Conservation (phyloP, 805 yeast species). For the Wickerhamiella azyma region DNA sequence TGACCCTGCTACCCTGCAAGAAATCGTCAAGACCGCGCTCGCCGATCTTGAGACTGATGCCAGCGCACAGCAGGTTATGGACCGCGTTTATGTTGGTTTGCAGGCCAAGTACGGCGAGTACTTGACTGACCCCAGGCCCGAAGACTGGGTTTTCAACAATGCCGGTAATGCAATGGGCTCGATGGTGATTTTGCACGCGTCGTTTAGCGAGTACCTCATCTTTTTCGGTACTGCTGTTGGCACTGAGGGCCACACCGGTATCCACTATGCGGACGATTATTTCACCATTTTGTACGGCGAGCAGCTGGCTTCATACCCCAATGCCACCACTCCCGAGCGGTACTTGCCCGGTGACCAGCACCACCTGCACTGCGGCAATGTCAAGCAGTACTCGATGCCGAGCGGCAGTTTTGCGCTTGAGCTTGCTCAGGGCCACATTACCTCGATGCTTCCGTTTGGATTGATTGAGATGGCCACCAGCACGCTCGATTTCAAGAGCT, state of each 20-base stretch:
- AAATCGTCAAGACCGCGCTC: conserved; percentile 42
- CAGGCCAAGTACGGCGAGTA: conserved; percentile 55
- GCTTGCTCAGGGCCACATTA: conserved; percentile 97
- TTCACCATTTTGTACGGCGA: conserved; percentile 78
- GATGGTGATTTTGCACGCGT: conserved; percentile 90
- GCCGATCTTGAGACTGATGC: conserved; percentile 37
- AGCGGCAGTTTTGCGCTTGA: conserved; percentile 77
- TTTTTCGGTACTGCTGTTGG: conserved; percentile 89
- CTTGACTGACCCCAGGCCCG: conserved; percentile 50
- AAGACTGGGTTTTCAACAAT: conserved; percentile 91
- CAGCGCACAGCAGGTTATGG: conserved; percentile 17
- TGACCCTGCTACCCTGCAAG: conserved; percentile 48
- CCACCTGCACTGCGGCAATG: conserved; percentile 55
- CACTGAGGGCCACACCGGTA: conserved; percentile 92
- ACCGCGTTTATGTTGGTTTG: conserved; percentile 34
- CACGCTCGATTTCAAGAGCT: conserved; percentile 63
- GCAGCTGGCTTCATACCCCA: conserved; percentile 59
- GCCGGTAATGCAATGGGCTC: conserved; percentile 97
- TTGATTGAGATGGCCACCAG: conserved; percentile 65
- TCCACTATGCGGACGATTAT: conserved; percentile 95
- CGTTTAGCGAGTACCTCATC: conserved; percentile 82
- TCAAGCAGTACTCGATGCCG: conserved; percentile 81
- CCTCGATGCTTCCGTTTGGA: conserved; percentile 95
- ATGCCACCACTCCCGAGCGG: conserved; percentile 49
- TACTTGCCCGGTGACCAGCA: conserved; percentile 81